Conservation (phyloP, 1,139 yeast genomes). For the Debaryomyces coudertii region DNA sequence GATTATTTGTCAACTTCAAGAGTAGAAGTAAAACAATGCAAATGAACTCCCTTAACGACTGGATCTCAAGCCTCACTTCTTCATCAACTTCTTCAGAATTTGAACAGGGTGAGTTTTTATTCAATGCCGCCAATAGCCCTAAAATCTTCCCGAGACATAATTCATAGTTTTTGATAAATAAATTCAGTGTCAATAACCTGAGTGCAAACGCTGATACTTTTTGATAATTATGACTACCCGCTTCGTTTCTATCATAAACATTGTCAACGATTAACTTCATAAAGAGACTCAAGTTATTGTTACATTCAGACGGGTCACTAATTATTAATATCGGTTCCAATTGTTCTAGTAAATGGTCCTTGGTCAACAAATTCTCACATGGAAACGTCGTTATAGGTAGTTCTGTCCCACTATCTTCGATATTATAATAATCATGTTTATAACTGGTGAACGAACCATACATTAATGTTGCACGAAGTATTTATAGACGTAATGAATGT, state of each 20-base stretch:
- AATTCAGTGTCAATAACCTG: constrained; percentile 41
- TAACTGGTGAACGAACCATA: neutral
- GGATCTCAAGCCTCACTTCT: constrained; percentile 25
- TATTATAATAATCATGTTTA: neutral
- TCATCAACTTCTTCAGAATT: constrained; percentile 10
- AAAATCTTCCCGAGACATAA: constrained; percentile 47
- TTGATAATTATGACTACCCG: constrained; percentile 29
- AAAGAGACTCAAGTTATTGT: constrained; percentile 40
- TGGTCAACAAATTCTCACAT: neutral
- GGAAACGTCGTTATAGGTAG: constrained; percentile 13
- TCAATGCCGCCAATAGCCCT: constrained; percentile 37
- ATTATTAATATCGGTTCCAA: constrained; percentile 31
- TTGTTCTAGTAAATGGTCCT: constrained; percentile 20
- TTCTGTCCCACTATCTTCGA: neutral
- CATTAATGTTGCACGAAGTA: neutral
- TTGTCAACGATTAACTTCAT: constrained; percentile 41
- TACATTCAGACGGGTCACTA: constrained; percentile 47
- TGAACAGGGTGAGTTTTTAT: constrained; percentile 17
- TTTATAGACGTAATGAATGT: neutral
- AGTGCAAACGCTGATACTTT: constrained; percentile 39
- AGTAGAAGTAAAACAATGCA: constrained; percentile 39
- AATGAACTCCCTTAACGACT: constrained; percentile 39
- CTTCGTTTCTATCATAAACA: constrained; percentile 15
- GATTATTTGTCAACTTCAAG: constrained; percentile 36
- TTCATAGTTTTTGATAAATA: constrained; percentile 40